A percentile compares a stretch with the other conserved stretches of the same genome.
phyloP scores from a whole-genome alignment of 257 asterid species.

The Lycium barbarum region DNA sequence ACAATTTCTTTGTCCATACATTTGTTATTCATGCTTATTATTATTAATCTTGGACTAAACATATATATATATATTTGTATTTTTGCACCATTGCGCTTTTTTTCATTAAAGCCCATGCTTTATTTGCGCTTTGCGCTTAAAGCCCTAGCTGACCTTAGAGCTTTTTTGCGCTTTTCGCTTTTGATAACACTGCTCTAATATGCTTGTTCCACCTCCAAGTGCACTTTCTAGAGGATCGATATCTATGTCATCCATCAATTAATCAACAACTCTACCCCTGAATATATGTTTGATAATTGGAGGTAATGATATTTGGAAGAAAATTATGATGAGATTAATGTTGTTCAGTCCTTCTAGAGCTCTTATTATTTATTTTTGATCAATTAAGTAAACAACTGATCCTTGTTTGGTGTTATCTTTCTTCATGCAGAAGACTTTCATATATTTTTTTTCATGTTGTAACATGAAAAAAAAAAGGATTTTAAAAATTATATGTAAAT shows the following conservation, averaged over 20 bases:
- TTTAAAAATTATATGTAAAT: neutral
- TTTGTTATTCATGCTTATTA: too few species aligned
- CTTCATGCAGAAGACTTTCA: neutral
- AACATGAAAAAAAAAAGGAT: conserved; percentile 3
- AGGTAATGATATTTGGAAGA: conserved; percentile 2
- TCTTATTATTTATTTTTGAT: neutral
- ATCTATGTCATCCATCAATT: neutral
- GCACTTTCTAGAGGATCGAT: neutral
- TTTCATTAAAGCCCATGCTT: too few species aligned
- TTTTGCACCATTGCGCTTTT: too few species aligned
- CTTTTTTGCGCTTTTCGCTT: too few species aligned
- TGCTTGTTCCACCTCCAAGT: conserved; percentile 16
- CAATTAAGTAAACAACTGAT: neutral
- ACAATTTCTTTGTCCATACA: too few species aligned
- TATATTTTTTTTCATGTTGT: conserved; percentile 1
- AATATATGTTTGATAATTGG: neutral
- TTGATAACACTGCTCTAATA: too few species aligned
- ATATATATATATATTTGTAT: too few species aligned
- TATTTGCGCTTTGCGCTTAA: too few species aligned
- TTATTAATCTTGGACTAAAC: too few species aligned
- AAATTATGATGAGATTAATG: conserved; percentile 5
- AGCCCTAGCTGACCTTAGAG: too few species aligned
- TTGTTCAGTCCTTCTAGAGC: neutral
- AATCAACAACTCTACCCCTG: conserved; percentile 1
- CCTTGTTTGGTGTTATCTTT: neutral